Evolutionary conservation across 176 grass and related monocot genomes (phyloP).

Genomic region (Echinochloa phyllopogon): DNA sequence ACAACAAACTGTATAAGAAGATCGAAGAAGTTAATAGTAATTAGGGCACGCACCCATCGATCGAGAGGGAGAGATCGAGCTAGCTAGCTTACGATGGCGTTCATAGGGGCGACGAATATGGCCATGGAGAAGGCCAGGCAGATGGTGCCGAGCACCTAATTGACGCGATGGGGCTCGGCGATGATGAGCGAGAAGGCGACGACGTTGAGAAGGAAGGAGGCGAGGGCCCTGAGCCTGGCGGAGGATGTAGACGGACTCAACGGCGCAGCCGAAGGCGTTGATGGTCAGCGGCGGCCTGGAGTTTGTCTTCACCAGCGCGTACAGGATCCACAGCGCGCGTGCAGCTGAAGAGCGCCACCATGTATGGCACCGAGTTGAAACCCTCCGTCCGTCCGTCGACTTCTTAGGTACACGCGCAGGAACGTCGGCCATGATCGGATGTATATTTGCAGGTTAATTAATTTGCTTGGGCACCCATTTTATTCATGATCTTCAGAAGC

Average conservation of each 20-base stretch:
- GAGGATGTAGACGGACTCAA: conserved; percentile 71
- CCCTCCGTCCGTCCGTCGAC: conserved; percentile 80
- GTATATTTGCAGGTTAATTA: no score
- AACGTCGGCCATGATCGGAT: conserved; percentile 64
- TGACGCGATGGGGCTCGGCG: conserved; percentile 45
- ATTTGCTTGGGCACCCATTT: no score
- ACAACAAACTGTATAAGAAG: conserved; percentile 61
- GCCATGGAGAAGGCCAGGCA: conserved; percentile 88
- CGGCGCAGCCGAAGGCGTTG: conserved; percentile 75
- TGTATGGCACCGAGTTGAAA: conserved; percentile 85
- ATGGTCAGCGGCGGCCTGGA: conserved; percentile 75
- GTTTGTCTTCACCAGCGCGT: conserved; percentile 75
- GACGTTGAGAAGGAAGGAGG: conserved; percentile 71
- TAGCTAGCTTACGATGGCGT: conserved; percentile 71
- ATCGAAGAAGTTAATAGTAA: no score
- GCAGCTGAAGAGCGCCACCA: conserved; percentile 89
- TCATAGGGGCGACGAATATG: conserved; percentile 89
- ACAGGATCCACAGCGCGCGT: conserved; percentile 90
- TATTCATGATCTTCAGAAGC: no score
- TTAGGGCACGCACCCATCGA: no score
- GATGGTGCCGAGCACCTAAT: conserved; percentile 73
- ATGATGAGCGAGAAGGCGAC: conserved; percentile 55
- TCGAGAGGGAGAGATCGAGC: no score
- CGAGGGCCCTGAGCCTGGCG: conserved; percentile 51
- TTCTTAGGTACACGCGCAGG: conserved; percentile 63